Evolutionary conservation across 257 asterid genomes (phyloP), one percentile per base, ranked within the genome.

Genomic region (Nyctanthes arbortristis): DNA sequence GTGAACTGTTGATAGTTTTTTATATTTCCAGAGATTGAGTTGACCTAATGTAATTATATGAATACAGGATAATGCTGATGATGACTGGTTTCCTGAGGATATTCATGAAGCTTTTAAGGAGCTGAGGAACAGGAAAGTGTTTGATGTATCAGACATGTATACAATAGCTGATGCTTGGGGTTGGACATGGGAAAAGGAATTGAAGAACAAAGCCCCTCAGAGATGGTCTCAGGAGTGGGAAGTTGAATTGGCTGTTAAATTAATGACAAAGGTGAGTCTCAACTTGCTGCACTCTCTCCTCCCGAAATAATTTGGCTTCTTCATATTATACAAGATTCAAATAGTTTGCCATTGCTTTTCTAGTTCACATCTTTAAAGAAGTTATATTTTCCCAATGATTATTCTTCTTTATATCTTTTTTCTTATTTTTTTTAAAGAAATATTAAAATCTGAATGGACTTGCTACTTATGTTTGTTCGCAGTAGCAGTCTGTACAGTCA

Each of bases 201-300:
- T 79, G 52, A 93, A 84, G 88, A 91, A 89, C 82, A 93, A 81
- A 81, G 82, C 93, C 75, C 99, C 99, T 63, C 79, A 68, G 64
- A 89, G 91, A 80, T 91, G 97, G 97, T 93, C 99, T 18, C 97
- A 91, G 79, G 99, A 93, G 75, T 89, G 99, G 99, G 99, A 93
- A 82, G 96, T 91, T 73, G 97, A 93, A 70, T 75, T 93, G 89
- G 97, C 92, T 55, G 55, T 89, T 75, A 85, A 81, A 85, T 32
- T 91, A 79, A 87, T 91, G 97, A 85, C 81, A 32, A 86, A 83
- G 84, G 99, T 93, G 80, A 36, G 70, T 49, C 58, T 7, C 60
- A 24, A 49, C 52, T 64, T 55, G 43, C 62, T 73, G 16, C 24
- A 27, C 63, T n/a, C 69, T 75, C 32, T 31, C 70, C 57, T 34